Evolutionary conservation across 495 filamentous ascomycete species (phyloP), one percentile per base, ranked within the genome.

Genomic region (Penicillium herquei): DNA sequence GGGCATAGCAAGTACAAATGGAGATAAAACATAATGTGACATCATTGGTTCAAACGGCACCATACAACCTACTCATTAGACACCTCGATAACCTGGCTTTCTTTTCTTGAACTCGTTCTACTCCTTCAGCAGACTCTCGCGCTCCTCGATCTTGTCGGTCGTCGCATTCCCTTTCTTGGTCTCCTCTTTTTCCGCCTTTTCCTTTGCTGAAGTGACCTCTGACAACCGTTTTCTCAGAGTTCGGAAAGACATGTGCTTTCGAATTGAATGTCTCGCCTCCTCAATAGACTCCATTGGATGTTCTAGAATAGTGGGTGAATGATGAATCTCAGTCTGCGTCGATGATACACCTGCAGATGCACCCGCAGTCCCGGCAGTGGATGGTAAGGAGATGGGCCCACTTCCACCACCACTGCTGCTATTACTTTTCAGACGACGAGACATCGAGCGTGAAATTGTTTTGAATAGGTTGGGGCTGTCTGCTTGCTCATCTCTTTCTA

Each of bases 401-500:
- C 68, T 75, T 4, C 21, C 21, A 26, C 21, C 21, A 26, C 21
- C 21, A 10, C 59, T 57, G 0, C 55, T 58, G 31, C 73, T 73
- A 51, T 52, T 70, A 8, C 60, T 62, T 49, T 73, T 75, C 50
- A 70, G 37, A 30, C 62, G 70, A 31, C 72, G 71, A 33, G 49
- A 52, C 68, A 75, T 62, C 2, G 65, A 61, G n/a, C 66, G 68
- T 12, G 70, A 71, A 14, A 77, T 62, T 6, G 58, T 60, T 46
- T 62, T 62, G 54, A 78, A 59, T 13, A 78, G 45, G 13, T 67
- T 51, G 3, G 67, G 59, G 13, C 62, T 69, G 5, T 73, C 69
- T 32, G 76, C 72, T 2, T 56, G 66, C 13, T 67, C 64, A 21
- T 66, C 60, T 31, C 70, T 79, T 57, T 81, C 81, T 31, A 86